These are phyloP conservation scores for Brettanomyces custersianus DNA, from an alignment of 805 yeast genomes.

Conservation along the genomic window DNA sequence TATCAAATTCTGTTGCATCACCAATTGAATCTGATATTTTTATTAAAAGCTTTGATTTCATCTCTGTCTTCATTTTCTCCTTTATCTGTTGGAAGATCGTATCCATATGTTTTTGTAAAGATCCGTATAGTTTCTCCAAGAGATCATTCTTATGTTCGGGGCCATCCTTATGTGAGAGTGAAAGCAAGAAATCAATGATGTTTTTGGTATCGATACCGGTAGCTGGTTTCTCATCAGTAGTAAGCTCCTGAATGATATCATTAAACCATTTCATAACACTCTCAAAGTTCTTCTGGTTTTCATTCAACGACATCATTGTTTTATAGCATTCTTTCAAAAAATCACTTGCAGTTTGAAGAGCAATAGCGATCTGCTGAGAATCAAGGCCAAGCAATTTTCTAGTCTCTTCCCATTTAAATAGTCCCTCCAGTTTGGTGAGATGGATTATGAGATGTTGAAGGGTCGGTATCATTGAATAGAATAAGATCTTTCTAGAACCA, in stretches of 20 bases:
- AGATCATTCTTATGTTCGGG: conserved; percentile 2
- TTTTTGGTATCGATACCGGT: conserved; percentile 17
- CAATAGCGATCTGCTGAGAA: conserved; percentile 8
- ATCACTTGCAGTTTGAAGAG: conserved; percentile 13
- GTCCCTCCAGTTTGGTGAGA: conserved; percentile 32
- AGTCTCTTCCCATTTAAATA: conserved; percentile 29
- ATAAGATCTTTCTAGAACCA: conserved; percentile 35
- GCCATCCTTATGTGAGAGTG: conserved; percentile 10
- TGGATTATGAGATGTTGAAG: conserved; percentile 45
- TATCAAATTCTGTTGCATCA: no score
- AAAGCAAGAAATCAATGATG: conserved; percentile 24
- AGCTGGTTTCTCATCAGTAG: conserved; percentile 27
- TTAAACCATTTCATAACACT: conserved; percentile 37
- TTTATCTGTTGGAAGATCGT: not conserved
- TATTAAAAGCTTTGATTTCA: not conserved
- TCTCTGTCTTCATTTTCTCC: conserved; percentile 2
- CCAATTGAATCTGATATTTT: no score
- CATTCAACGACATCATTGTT: conserved; percentile 34
- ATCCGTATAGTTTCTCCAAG: not conserved
- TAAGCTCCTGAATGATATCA: conserved; percentile 27
- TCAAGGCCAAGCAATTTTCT: conserved; percentile 13
- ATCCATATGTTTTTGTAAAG: not conserved
- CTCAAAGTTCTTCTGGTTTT: conserved; percentile 37
- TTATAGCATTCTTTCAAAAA: conserved; percentile 28
- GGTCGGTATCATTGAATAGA: conserved; percentile 43